Evolutionary conservation across 1,284 basidiomycete genomes (phyloP), one percentile per base, ranked within the genome.

Genomic region (Puccinia triticina): DNA sequence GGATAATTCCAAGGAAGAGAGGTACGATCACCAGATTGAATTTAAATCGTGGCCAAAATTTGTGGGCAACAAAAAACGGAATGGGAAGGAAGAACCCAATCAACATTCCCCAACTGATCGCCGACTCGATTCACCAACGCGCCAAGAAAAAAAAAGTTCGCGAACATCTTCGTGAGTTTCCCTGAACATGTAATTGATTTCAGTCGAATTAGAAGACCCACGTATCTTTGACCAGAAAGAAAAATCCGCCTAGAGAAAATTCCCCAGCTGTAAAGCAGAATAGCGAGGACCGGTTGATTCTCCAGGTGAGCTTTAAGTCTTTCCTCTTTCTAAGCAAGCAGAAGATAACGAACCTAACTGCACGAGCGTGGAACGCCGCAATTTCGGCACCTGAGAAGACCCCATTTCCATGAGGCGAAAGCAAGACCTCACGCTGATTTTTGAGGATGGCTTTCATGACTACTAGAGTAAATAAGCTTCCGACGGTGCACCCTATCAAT

Each of bases 371-470:
- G 46, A 69, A 79, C 7, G 64, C 48, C 4, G 77, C 77, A 55
- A 79, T 34, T 29, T 48, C 43, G 18, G 69, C 67, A 50, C 77
- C 77, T 69, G 77, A 79, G 48, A 79, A 79, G 29, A 79, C 66
- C 55, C 77, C 77, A 29, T 79, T 71, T 40, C 77, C 77, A 71
- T 71, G 23, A 14, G 77, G 64, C 14, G 61, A 37, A 48, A 79
- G 66, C 46, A 79, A 59, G 32, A 79, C 66, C 23, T 79, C 77
- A 21, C 77, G 40, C 37, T 79, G 46, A 71, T 32, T 72, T 34
- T 59, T 55, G 32, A 80, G 5, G 48, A 80, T 48, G 32, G 40
- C 34, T 40, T 71, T 79, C 21, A 43, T 55, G 26, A 79, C 64
- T 53, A 26, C 26, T 23, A 69, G 69, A 79, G 67, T 71, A 46